These are phyloP conservation scores for Vitis rupestris DNA, from an alignment of 164 flowering plant species.

Conservation along the genomic window DNA sequence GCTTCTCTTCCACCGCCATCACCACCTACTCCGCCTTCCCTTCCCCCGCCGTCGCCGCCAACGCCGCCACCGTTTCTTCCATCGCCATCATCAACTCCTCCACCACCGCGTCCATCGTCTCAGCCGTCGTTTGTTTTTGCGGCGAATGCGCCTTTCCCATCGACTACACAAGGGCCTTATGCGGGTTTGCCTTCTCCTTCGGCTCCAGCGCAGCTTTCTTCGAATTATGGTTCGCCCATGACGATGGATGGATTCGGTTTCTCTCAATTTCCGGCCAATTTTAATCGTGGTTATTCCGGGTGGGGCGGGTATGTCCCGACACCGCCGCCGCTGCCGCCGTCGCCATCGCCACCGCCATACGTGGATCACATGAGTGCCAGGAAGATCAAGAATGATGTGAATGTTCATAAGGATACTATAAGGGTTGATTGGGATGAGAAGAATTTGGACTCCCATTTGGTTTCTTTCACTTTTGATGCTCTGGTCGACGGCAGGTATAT, in stretches of 20 bases:
- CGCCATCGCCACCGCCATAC: conserved; percentile 1
- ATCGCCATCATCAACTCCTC: not conserved
- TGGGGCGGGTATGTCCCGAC: too few species aligned
- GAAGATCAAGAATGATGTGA: conserved; percentile 14
- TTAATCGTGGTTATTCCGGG: too few species aligned
- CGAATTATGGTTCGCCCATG: too few species aligned
- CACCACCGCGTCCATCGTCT: not conserved
- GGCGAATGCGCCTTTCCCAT: too few species aligned
- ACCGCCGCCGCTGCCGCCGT: too few species aligned
- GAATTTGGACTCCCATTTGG: conserved; percentile 7
- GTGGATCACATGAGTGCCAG: conserved; percentile 11
- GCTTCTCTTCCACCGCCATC: not conserved
- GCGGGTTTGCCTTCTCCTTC: not conserved
- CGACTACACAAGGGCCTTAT: too few species aligned
- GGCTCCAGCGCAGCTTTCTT: not conserved
- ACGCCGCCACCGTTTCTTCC: not conserved
- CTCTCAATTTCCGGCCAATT: too few species aligned
- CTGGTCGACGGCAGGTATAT: conserved; percentile 14
- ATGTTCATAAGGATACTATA: conserved; percentile 15
- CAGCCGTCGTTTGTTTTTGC: not conserved
- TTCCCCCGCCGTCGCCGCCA: not conserved
- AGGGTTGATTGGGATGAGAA: conserved; percentile 8
- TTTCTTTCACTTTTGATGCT: conserved; percentile 13
- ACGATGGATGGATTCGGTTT: too few species aligned
- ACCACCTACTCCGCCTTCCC: not conserved